A percentile compares a stretch with the other conserved stretches of the same genome.
These are phyloP conservation scores for Paramecium caudatum DNA, from an alignment of 73 alveolate genomes.

Conservation along the genomic window DNA sequence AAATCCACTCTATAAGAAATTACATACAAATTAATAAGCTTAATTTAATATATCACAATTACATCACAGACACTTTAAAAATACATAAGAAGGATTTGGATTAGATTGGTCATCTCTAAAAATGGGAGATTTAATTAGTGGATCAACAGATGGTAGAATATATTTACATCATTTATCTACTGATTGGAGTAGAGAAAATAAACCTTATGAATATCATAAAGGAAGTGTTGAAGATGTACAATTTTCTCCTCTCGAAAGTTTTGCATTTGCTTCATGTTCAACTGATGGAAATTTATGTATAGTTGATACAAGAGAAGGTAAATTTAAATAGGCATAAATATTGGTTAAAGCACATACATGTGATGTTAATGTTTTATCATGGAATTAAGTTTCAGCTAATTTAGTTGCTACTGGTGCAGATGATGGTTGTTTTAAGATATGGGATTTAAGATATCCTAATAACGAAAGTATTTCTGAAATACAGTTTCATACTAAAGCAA, in stretches of 20 bases:
- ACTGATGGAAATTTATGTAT: slow-evolving; percentile 71
- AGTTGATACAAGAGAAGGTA: slow-evolving; percentile 73
- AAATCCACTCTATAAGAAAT: slow-evolving; percentile 78
- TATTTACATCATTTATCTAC: slow-evolving; percentile 79
- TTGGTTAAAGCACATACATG: slow-evolving; percentile 84
- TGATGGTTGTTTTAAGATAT: slow-evolving; percentile 88
- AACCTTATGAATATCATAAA: slow-evolving; percentile 77
- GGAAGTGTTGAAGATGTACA: slow-evolving; percentile 88
- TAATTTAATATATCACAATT: slow-evolving; percentile 44
- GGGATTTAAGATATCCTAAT: slow-evolving; percentile 87
- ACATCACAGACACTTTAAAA: slow-evolving; percentile 52
- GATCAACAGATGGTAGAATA: slow-evolving; percentile 84
- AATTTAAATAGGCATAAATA: slow-evolving; percentile 79
- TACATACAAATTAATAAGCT: slow-evolving; percentile 32
- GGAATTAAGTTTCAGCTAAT: slow-evolving; percentile 85
- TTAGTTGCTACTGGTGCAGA: slow-evolving; percentile 90
- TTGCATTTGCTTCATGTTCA: slow-evolving; percentile 85
- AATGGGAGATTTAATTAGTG: slow-evolving; percentile 83
- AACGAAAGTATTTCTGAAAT: slow-evolving; percentile 85
- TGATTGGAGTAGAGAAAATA: slow-evolving; percentile 79
- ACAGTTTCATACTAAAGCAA: slow-evolving; percentile 86
- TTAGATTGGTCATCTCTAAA: slow-evolving; percentile 87
- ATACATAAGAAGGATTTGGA: slow-evolving; percentile 84
- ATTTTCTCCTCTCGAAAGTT: slow-evolving; percentile 88
- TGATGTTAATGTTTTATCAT: slow-evolving; percentile 88